Base-by-base conservation (phyloP, 441 rosid species). In the Geranium incanum region DNA sequence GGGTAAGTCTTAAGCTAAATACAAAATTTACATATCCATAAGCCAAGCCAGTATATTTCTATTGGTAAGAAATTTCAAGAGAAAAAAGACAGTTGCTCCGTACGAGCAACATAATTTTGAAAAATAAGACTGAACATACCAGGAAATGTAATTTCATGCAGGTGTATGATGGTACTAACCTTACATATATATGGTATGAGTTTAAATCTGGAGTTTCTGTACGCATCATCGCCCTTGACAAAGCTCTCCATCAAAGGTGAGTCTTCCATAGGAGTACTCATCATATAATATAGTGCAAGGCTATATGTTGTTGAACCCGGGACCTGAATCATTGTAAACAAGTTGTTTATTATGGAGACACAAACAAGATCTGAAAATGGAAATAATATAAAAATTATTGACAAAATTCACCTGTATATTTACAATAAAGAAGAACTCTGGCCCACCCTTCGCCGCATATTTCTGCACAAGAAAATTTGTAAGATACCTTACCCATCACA, bases 111-210 rank as follows among this genome's bases (percentile, higher is more conserved):
- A 15, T 37, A 39, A 19, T 23, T 71, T 55, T 62, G 39, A 21
- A 70, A 45, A 33, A 66, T 65, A 36, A 28, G 6, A 6, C 65
- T 60, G 33, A 75, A 37, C 48, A 12, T 13, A 41, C 12, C 12
- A 60, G 75, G 13, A n/a, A 76, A 13, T 45, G 64, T 66, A 52
- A 67, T 19, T 71, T 71, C 79, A 74, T 5, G 37, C 72, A 68
- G 64, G 66, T 18, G 52, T 13, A 19, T 43, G 6, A 5, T 16
- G 18, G 60, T 36, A 76, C 92, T 19, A 74, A 91, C 98, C 98
- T 89, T 87, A 62, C 96, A 89, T 81, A 94, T 94, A 87, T 91
- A 91, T 38, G 98, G 97, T 80, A 93, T 91, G 80, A 93, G 97
- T 86, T 93, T 93, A 85, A 93, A 93, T 83, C 97, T 88, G 60